Base-by-base conservation (phyloP, 2,329 filamentous ascomycete species). In the Penicillium brasilianum region DNA sequence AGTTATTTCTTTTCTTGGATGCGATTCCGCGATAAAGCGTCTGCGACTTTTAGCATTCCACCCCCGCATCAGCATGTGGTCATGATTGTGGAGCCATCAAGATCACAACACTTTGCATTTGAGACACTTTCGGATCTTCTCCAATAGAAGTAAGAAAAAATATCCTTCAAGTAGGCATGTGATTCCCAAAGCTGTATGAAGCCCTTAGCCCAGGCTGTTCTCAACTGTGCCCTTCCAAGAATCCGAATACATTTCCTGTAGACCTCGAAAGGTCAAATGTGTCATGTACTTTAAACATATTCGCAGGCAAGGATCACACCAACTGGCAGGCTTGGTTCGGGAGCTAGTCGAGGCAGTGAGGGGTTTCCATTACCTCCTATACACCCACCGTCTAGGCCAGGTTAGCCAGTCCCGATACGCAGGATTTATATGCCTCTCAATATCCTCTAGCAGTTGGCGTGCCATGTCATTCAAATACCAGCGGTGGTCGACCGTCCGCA, bases 351-450 rank as follows among this genome's bases (percentile, higher is more conserved):
- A 22, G 8, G 4, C 20, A 20, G 28, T 22, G 3, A 53, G 32
- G 1, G 20, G 2, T 28, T 28, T 28, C 25, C 25, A 28, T 50
- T n/a, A 58, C 11, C 46, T 50, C 34, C 56, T 52, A 52, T 54
- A 60, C 18, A 69, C 64, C 61, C 61, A 65, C 34, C 32, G 57
- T 25, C 18, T 67, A 22, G 66, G 66, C 66, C 66, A 69, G 16
- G 30, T 41, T 8, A 69, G 37, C 66, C 66, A 69, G 18, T 63
- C 60, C 16, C 18, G 56, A 41, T 59, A 67, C 16, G 34, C 55
- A 9, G 61, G 61, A 14, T 66, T 51, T 8, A 66, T 58, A 20
- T 65, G 55, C 1, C 20, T 50, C 43, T 67, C 66, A 54, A 69
- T 66, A 50, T 69, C 66, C 11, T 59, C 41, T 8, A 69, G 18